A percentile compares a stretch with the other conserved stretches of the same genome.
Evolutionary conservation across 345 rosid genomes (phyloP).

Genomic region (Hibiscus tridactylites): DNA sequence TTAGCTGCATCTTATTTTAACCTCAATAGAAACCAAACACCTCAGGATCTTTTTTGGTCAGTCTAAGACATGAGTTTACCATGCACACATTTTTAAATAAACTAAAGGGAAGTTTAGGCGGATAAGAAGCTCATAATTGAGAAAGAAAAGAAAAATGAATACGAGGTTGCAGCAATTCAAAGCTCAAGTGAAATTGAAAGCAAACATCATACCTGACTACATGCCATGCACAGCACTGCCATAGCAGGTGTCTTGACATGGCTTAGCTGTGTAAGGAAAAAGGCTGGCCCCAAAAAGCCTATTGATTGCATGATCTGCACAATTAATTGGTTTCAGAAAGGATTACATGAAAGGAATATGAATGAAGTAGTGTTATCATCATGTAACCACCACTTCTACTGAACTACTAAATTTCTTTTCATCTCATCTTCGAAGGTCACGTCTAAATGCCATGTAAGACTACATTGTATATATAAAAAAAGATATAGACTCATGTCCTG

Average conservation of each 20-base stretch:
- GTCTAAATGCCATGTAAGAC: not conserved
- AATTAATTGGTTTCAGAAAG: conserved; percentile 12
- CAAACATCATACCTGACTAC: conserved; percentile 69
- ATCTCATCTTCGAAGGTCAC: not conserved
- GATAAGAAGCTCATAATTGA: not conserved
- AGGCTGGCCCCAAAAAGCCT: conserved; percentile 92
- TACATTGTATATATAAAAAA: too few relatives aligned
- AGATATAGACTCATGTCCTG: too few relatives aligned
- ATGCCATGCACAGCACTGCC: conserved; percentile 98
- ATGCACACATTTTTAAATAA: not conserved
- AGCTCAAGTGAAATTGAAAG: conserved; percentile 12
- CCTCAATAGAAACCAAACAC: not conserved
- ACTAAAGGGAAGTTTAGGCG: not conserved
- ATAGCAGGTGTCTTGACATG: conserved; percentile 76
- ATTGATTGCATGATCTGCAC: conserved; percentile 97
- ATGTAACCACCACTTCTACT: not conserved
- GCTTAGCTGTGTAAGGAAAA: conserved; percentile 84
- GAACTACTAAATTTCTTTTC: not conserved
- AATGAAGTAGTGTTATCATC: not conserved
- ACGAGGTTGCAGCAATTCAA: not conserved
- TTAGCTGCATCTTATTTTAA: not conserved
- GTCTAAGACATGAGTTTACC: not conserved
- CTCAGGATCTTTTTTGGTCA: not conserved
- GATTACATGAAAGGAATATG: conserved; percentile 8
- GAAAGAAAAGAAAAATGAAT: not conserved